Evolutionary conservation across 768 basidiomycete genomes (phyloP).

Genomic region (Kwoniella pini): DNA sequence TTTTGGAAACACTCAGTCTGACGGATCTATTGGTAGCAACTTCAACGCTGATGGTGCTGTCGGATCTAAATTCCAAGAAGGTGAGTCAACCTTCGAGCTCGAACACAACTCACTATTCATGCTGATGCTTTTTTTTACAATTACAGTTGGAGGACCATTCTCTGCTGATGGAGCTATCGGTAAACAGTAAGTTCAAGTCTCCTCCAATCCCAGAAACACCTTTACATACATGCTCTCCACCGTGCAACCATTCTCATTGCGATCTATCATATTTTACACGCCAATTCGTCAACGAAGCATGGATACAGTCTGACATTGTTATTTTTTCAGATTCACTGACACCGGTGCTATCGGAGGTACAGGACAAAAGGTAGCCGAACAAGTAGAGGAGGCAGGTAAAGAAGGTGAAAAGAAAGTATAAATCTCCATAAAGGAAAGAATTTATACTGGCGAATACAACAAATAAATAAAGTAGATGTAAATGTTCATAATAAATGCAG

Average conservation of each 20-base stretch:
- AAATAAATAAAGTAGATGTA: no score
- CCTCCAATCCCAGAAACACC: not conserved
- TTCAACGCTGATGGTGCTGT: conserved; percentile 40
- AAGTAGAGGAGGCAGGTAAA: conserved; percentile 31
- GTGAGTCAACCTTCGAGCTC: conserved; percentile 12
- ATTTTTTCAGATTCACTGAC: conserved; percentile 30
- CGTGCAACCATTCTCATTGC: no score
- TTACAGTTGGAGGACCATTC: conserved; percentile 41
- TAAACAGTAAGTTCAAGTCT: conserved; percentile 29
- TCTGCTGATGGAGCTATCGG: conserved; percentile 38
- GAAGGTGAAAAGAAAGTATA: conserved; percentile 22
- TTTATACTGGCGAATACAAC: no score
- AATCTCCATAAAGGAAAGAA: no score
- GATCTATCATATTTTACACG: not conserved
- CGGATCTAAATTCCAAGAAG: conserved; percentile 28
- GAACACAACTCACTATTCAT: no score
- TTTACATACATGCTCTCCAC: no score
- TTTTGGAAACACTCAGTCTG: conserved; percentile 15
- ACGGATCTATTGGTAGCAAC: conserved; percentile 36
- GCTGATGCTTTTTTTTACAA: no score
- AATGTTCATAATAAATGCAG: no score
- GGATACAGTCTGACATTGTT: not conserved
- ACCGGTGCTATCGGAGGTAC: conserved; percentile 30
- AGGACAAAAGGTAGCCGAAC: conserved; percentile 30
- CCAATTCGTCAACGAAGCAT: not conserved